Evolutionary conservation across 2,329 filamentous ascomycete genomes (phyloP).

Genomic region (Ceratocystis eucalypticola): DNA sequence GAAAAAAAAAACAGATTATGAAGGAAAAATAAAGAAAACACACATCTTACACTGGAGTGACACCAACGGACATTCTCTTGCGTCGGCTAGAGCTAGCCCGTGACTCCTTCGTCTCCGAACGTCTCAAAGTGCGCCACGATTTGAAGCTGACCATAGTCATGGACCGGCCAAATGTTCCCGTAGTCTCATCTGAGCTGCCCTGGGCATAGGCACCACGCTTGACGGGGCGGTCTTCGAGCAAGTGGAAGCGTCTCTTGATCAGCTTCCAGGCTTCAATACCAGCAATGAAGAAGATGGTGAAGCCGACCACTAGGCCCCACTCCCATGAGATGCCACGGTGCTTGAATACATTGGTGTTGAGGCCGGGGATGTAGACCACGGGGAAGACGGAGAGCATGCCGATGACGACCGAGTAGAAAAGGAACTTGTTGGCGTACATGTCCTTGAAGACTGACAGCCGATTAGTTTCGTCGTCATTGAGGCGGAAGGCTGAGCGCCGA

Average conservation of each 20-base stretch:
- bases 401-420: constrained; percentile 52
- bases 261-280: constrained; percentile 63
- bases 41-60: not conserved
- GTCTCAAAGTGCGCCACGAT: constrained; percentile 33
- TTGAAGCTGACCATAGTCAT: constrained; percentile 41
- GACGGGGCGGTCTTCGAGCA: constrained; percentile 40
- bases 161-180: constrained; percentile 30
- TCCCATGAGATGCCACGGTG: constrained; percentile 61
- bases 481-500: constrained; percentile 56
- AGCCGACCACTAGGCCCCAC: constrained; percentile 55
- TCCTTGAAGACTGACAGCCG: constrained; percentile 45
- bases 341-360: constrained; percentile 60
- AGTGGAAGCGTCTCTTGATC: constrained; percentile 43
- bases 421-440: constrained; percentile 55
- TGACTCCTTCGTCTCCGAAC: constrained; percentile 31
- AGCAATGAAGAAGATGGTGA: constrained; percentile 48
- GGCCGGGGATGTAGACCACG: constrained; percentile 56
- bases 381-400: constrained; percentile 51
- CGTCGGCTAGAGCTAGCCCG: constrained; percentile 6
- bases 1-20: not conserved
- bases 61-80: constrained; percentile 1
- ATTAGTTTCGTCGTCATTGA: constrained; percentile 41
- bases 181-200: constrained; percentile 36
- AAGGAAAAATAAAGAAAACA: not conserved
- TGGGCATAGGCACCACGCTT: constrained; percentile 39